Evolutionary conservation across 495 filamentous ascomycete species (phyloP), one percentile per base, ranked within the genome.

Genomic region (Ramalina peruviana): DNA sequence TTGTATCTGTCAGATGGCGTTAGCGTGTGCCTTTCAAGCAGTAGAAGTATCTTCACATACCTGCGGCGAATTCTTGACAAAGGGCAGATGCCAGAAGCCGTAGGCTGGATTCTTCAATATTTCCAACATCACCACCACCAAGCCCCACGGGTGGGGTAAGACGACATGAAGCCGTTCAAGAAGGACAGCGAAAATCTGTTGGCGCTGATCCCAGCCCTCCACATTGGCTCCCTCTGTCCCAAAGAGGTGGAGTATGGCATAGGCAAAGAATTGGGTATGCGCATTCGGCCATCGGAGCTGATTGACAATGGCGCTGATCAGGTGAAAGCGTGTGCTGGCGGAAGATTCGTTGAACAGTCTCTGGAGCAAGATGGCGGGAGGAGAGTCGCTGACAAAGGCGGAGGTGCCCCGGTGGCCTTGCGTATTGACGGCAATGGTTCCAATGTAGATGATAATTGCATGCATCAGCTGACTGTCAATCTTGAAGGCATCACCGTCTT

Each of bases 101-200:
- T 86, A 88, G 57, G 77, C 83, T 40, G 82, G 79, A 60, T 94
- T 96, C 69, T 94, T 92, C 49, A 94, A 72, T 41, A 99, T 72
- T 68, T 97, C 93, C 40, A 93, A 68, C 43, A 93, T 74, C 19
- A 88, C 94, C 50, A 94, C 82, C 63, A 96, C 85, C 38, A 97
- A 65, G 15, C 92, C 92, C 92, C 92, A 99, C 13, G 92, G 89
- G 62, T 97, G 93, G 27, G 92, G 92, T 62, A 89, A 86, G 63
- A 85, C 86, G 16, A 88, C 86, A 45, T 90, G 79, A 43, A 95
- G 66, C 37, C 92, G 75, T 70, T 99, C 92, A 5, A 96, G 65
- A 40, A 97, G 67, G 40, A 96, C 79, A 21, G 88, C 79, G 40
- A 86, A 85, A 54, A 97, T 86, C 63, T 93, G 85, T 65, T 97